Evolutionary conservation across 202 grass and related monocot genomes (phyloP).

Genomic region (Zoysia matrella): DNA sequence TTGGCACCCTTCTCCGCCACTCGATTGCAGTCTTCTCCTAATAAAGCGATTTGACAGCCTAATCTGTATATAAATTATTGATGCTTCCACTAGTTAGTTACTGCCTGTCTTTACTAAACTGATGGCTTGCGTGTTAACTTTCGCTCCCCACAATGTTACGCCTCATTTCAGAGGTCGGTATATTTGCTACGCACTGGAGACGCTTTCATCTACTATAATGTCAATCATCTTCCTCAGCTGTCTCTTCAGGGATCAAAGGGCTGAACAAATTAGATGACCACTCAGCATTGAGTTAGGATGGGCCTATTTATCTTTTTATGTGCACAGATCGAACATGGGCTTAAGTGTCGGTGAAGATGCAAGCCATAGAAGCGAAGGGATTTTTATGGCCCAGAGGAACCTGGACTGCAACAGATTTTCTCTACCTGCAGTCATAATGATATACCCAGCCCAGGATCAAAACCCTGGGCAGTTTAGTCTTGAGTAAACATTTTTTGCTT

Average conservation of each 20-base stretch:
- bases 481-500: background rate
- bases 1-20: slow-evolving; percentile 18
- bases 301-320: too few relatives aligned
- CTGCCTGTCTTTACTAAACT: too few relatives aligned
- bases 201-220: background rate
- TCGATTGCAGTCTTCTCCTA: slow-evolving; percentile 9
- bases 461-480: background rate
- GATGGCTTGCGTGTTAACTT: background rate
- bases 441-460: background rate
- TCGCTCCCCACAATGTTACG: background rate
- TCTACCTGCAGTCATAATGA: background rate
- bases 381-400: background rate
- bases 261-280: too few relatives aligned
- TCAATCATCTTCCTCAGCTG: too few relatives aligned
- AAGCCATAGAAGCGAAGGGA: background rate
- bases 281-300: too few relatives aligned
- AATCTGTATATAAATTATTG: background rate
- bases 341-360: background rate
- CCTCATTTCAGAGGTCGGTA: background rate
- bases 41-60: slow-evolving; percentile 49
- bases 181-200: background rate
- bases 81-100: too few relatives aligned
- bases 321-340: background rate
- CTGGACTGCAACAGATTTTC: background rate
- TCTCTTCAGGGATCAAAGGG: too few relatives aligned